Conservation (phyloP, 2,329 filamentous ascomycete genomes). For the Pseudocercospora fuligena region DNA sequence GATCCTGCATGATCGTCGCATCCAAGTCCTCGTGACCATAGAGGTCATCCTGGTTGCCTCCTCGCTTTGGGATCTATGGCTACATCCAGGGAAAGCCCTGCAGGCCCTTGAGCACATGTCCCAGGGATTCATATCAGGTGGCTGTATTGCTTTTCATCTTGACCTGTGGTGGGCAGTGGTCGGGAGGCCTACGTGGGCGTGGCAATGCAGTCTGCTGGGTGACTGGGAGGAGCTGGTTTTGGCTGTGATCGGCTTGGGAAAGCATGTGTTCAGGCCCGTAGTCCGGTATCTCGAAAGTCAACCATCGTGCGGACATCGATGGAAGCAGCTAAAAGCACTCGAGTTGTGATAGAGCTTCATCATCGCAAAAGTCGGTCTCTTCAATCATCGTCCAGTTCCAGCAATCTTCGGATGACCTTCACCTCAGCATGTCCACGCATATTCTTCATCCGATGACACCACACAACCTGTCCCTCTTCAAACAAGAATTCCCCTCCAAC, state of each 20-base stretch:
- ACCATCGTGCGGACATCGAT: neutral
- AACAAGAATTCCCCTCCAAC: slow-evolving; percentile 50
- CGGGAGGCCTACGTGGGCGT: too few relatives aligned
- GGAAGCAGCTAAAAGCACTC: neutral
- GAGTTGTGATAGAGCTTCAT: neutral
- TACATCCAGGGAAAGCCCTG: too few relatives aligned
- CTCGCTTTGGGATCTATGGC: too few relatives aligned
- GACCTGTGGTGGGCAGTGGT: neutral
- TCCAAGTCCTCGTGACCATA: too few relatives aligned
- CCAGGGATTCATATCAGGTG: too few relatives aligned
- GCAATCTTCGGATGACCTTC: slow-evolving; percentile 39
- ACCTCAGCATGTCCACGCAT: slow-evolving; percentile 46
- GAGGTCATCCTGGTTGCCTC: too few relatives aligned
- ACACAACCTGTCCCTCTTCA: slow-evolving; percentile 46
- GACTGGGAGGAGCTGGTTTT: neutral
- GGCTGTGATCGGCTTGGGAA: neutral
- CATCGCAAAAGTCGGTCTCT: neutral
- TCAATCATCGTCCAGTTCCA: slow-evolving; percentile 42
- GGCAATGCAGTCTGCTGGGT: too few relatives aligned
- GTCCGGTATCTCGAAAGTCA: neutral
- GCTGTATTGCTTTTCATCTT: too few relatives aligned
- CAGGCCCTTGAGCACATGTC: too few relatives aligned
- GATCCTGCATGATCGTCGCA: too few relatives aligned
- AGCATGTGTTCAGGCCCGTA: neutral
- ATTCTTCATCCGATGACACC: slow-evolving; percentile 50